Conservation (phyloP, 2,329 filamentous ascomycete genomes). For the Penicillium sp. region DNA sequence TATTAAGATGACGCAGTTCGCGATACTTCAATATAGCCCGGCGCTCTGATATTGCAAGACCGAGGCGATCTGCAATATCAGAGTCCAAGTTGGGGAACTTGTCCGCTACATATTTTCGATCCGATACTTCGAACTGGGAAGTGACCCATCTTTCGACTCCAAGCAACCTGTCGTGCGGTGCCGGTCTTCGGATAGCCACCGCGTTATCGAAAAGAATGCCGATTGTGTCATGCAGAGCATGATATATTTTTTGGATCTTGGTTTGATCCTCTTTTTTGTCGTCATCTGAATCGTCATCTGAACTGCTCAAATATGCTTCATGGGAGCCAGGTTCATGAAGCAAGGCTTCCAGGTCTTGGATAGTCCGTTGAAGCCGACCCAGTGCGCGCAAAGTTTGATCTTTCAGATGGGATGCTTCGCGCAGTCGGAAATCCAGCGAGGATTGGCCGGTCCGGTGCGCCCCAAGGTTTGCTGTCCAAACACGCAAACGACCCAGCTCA, state of each 20-base stretch:
- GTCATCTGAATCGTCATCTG: background rate
- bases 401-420: conserved; percentile 29
- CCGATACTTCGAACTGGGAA: conserved; percentile 10
- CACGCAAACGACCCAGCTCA: conserved; percentile 22
- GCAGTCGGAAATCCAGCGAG: conserved; percentile 34
- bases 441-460: conserved; percentile 29
- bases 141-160: background rate
- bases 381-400: conserved; percentile 1
- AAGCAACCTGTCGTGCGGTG: conserved; percentile 35
- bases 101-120: conserved; percentile 23
- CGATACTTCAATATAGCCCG: conserved; percentile 42
- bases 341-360: conserved; percentile 17
- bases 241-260: conserved; percentile 20
- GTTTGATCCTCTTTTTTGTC: conserved; percentile 1
- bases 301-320: conserved; percentile 11
- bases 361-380: background rate
- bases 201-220: conserved; percentile 40
- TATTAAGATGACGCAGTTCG: conserved; percentile 35
- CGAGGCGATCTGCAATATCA: conserved; percentile 17
- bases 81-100: conserved; percentile 31
- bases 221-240: conserved; percentile 25
- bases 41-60: conserved; percentile 34
- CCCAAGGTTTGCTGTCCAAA: conserved; percentile 37
- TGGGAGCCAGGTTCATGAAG: too few relatives aligned
- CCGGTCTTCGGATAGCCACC: conserved; percentile 41